These are phyloP conservation scores for Suillus ampliporus DNA, from an alignment of 768 basidiomycete species.

Conservation along the genomic window DNA sequence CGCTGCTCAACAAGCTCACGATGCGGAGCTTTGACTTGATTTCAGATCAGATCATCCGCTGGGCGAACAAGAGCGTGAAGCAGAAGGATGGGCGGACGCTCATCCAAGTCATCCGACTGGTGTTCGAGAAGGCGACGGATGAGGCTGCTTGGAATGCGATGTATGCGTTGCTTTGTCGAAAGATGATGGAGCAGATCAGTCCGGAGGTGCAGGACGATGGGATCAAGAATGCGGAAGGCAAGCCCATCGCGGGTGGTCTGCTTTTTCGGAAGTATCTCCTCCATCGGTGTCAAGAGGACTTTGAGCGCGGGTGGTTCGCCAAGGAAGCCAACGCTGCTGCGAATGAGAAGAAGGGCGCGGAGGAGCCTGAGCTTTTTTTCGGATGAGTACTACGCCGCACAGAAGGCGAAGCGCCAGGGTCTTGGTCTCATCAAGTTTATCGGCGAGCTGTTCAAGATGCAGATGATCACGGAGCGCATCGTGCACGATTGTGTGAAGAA, in stretches of 20 bases:
- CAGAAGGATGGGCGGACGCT: conserved; percentile 94
- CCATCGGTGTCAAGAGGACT: conserved; percentile 97
- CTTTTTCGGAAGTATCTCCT: conserved; percentile 97
- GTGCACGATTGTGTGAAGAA: conserved; percentile 99
- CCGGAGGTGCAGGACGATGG: conserved; percentile 88
- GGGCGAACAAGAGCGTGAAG: conserved; percentile 92
- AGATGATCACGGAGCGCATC: conserved; percentile 96
- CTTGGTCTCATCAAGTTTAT: conserved; percentile 98
- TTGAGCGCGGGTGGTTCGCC: conserved; percentile 93
- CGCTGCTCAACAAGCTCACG: conserved; percentile 92
- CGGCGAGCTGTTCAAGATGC: conserved; percentile 96
- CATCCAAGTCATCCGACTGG: conserved; percentile 93
- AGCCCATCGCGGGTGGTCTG: conserved; percentile 88
- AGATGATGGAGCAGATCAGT: conserved; percentile 95
- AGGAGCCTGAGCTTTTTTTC: conserved; percentile 82
- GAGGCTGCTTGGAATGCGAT: conserved; percentile 91
- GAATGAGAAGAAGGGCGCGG: conserved; percentile 64
- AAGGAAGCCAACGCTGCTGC: conserved; percentile 84
- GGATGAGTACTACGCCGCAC: conserved; percentile 94
- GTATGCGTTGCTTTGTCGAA: conserved; percentile 94
- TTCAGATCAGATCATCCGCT: conserved; percentile 91
- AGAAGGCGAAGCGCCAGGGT: conserved; percentile 97
- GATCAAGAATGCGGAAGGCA: conserved; percentile 80
- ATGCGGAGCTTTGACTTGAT: conserved; percentile 97
- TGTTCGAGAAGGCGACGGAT: conserved; percentile 97